Evolutionary conservation across 805 yeast genomes (phyloP).

Genomic region (Saturnispora gosingensis): DNA sequence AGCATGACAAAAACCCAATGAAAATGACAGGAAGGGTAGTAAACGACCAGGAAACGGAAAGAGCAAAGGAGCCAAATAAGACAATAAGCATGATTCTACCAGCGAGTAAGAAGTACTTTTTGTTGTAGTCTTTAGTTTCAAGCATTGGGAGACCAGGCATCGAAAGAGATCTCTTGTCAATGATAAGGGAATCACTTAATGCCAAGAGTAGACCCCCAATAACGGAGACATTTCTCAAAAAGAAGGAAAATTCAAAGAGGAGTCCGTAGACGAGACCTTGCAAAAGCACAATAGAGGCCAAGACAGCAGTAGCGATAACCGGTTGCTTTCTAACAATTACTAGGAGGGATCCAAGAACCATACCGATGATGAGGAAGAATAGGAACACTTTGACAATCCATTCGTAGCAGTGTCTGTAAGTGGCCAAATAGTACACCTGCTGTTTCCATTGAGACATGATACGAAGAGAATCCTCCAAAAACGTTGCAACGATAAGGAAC

Average conservation of each 20-base stretch:
- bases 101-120: constrained; percentile 73
- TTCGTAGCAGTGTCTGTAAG: constrained; percentile 69
- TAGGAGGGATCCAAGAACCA: constrained; percentile 65
- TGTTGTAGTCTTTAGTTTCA: constrained; percentile 54
- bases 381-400: constrained; percentile 71
- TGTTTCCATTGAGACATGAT: constrained; percentile 83
- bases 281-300: constrained; percentile 60
- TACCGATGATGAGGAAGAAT: constrained; percentile 49
- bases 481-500: constrained; percentile 85
- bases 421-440: constrained; percentile 76
- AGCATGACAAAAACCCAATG: constrained; percentile 60
- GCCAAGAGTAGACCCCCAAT: constrained; percentile 89
- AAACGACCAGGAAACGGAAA: constrained; percentile 65
- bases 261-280: constrained; percentile 90
- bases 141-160: constrained; percentile 74
- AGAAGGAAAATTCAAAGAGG: constrained; percentile 68
- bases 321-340: constrained; percentile 63
- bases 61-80: constrained; percentile 75
- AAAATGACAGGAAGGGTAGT: constrained; percentile 55
- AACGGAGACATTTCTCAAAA: constrained; percentile 79
- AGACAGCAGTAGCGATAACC: constrained; percentile 58
- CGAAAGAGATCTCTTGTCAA: constrained; percentile 54
- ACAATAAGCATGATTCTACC: constrained; percentile 83
- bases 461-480: constrained; percentile 80
- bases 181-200: constrained; percentile 74